Conservation (phyloP, 257 asterid genomes). For the Ocimum tenuiflorum region DNA sequence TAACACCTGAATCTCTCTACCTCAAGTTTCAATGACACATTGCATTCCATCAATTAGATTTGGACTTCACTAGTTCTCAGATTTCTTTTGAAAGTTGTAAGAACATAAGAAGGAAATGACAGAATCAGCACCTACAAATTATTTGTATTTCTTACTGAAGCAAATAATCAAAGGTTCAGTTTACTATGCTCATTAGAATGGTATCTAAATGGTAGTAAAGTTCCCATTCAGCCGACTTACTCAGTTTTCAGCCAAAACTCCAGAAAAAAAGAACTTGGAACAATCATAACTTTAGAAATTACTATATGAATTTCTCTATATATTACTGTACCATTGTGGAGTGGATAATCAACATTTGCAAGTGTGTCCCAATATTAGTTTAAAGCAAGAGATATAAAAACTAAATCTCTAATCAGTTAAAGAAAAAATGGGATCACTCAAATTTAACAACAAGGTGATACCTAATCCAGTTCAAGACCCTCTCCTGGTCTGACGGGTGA, state of each 20-base stretch:
- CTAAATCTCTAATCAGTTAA: conserved; percentile 4
- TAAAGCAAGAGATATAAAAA: not conserved
- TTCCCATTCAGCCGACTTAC: not conserved
- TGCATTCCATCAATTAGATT: conserved; percentile 2
- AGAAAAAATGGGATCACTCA: conserved; percentile 1
- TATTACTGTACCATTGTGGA: not conserved
- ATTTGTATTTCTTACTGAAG: not conserved
- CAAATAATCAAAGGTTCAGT: not conserved
- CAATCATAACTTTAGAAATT: not conserved
- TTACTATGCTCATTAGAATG: not conserved
- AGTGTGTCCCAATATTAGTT: not conserved
- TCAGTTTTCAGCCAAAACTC: not conserved
- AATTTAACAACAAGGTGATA: conserved; percentile 20
- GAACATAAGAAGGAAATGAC: not conserved
- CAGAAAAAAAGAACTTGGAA: not conserved
- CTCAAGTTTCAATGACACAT: not conserved
- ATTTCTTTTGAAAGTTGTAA: not conserved
- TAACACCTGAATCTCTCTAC: not conserved
- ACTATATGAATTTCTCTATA: not conserved
- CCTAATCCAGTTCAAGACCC: conserved; percentile 80
- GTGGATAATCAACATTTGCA: not conserved
- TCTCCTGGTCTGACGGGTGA: conserved; percentile 72
- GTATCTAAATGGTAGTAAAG: not conserved
- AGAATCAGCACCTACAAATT: not conserved
- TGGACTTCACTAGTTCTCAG: conserved; percentile 7